Evolutionary conservation across 2,329 filamentous ascomycete genomes (phyloP), one percentile per base, ranked within the genome.

Genomic region (Zelopaecilomyces penicillatus): DNA sequence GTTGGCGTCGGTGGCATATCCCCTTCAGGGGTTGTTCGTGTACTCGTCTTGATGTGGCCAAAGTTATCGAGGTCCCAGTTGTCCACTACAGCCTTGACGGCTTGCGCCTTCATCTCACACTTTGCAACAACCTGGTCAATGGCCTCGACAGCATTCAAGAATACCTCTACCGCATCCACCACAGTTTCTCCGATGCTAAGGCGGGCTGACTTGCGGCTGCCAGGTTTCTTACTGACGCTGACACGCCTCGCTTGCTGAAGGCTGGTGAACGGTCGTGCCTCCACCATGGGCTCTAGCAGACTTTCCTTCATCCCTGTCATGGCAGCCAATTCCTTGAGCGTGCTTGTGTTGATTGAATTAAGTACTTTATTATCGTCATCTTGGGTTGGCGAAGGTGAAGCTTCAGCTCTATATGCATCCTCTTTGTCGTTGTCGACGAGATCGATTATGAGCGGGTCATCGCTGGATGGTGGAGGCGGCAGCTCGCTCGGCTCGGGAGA

Each of bases 291-390:
- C 37, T 82, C 73, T 2, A 90, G 82, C 39, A 82, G 74, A 5
- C 82, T 78, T 52, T 84, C 76, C 32, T 84, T 82, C 48, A 85
- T 80, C 30, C 82, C 82, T 1, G 87, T 87, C 49, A 96, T 82
- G 53, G 95, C 90, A 2, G 85, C 79, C 36, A 98, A 76, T 46
- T 91, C 87, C 32, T 83, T 76, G 7, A 79, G 68, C 5, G 80
- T 79, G 60, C 87, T 93, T 0, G 74, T 80, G 58, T 97, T 97
- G 63, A 98, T 82, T 57, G 89, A 94, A 6, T 81, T 75, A 29
- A 97, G 69, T 5, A 96, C 77, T 40, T 63, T 60, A 39, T 65
- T 61, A 34, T 61, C 60, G 34, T 62, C 63, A n/a, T 65, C 58
- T 5, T 60, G 52, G 4, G 42, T 53, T 1, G 51, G 53, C 6